phyloP scores from a whole-genome alignment of 164 flowering plant species.

The Stephania yunnanensis region DNA sequence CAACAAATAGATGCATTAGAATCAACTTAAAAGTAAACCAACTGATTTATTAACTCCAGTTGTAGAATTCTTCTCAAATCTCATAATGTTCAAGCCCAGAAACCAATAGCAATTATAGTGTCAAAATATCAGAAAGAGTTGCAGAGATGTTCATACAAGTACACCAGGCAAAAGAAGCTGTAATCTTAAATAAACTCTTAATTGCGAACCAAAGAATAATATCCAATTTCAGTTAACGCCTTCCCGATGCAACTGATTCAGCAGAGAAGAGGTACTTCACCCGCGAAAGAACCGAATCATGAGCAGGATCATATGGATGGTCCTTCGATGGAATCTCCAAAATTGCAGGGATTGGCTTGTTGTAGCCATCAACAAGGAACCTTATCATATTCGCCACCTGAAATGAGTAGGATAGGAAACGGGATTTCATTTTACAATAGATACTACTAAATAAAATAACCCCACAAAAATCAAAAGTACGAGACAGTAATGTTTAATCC shows the following conservation, averaged over 20 bases:
- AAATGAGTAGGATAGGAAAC: not conserved
- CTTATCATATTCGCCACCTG: constrained; percentile 98
- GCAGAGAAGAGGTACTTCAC: constrained; percentile 83
- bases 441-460: not conserved
- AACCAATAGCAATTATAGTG: constrained; percentile 4
- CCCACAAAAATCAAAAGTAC: too few species aligned
- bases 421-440: not conserved
- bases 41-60: not conserved
- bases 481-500: too few species aligned
- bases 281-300: constrained; percentile 92
- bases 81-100: not conserved
- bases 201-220: not conserved
- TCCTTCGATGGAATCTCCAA: constrained; percentile 97
- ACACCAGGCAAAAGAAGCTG: constrained; percentile 1
- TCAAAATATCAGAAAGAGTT: not conserved
- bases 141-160: not conserved
- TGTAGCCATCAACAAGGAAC: constrained; percentile 88
- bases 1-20: not conserved
- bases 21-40: not conserved
- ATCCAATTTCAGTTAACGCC: constrained; percentile 34
- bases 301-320: constrained; percentile 92
- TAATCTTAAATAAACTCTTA: not conserved
- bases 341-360: constrained; percentile 93
- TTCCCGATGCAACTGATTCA: constrained; percentile 81
- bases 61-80: not conserved